phyloP scores from a whole-genome alignment of 1,139 yeast species.

The Keqinozyma sinolaborantium region DNA sequence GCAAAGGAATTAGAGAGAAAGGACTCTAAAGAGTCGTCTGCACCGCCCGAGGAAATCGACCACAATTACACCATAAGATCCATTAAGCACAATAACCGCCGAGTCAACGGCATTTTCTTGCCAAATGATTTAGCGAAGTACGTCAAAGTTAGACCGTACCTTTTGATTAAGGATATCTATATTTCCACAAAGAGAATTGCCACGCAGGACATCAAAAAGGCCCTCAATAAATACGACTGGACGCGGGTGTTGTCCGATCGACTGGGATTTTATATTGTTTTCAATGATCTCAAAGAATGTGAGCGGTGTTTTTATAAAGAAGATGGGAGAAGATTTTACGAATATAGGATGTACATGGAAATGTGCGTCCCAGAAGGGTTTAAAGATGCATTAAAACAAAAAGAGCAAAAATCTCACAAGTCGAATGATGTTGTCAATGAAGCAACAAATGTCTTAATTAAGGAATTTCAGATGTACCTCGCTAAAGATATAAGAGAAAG shows the following conservation, averaged over 20 bases:
- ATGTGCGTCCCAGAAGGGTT: conserved; percentile 41
- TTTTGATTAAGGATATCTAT: conserved; percentile 51
- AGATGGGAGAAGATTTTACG: conserved; percentile 56
- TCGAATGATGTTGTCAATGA: conserved; percentile 43
- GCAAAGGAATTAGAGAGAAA: conserved; percentile 10
- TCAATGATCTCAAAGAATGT: conserved; percentile 62
- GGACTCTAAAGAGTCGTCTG: conserved; percentile 6
- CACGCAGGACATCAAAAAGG: conserved; percentile 51
- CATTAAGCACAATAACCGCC: conserved; percentile 25
- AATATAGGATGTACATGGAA: conserved; percentile 55
- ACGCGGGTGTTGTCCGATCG: conserved; percentile 59
- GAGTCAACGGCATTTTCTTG: conserved; percentile 31
- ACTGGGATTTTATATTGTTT: conserved; percentile 69
- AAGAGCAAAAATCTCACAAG: conserved; percentile 8
- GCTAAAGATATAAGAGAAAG: conserved; percentile 75
- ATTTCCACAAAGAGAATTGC: conserved; percentile 50
- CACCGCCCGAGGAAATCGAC: conserved; percentile 5
- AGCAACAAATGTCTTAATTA: conserved; percentile 55
- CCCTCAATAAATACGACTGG: conserved; percentile 58
- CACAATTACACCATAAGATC: conserved; percentile 35
- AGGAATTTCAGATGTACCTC: conserved; percentile 62
- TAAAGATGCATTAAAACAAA: conserved; percentile 1
- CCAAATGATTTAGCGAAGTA: conserved; percentile 45
- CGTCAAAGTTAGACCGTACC: conserved; percentile 53
- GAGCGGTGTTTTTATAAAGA: conserved; percentile 62